A percentile compares a stretch with the other conserved stretches of the same genome.
Conservation (phyloP, 2,329 filamentous ascomycete genomes). For the Aspergillus bombycis region DNA sequence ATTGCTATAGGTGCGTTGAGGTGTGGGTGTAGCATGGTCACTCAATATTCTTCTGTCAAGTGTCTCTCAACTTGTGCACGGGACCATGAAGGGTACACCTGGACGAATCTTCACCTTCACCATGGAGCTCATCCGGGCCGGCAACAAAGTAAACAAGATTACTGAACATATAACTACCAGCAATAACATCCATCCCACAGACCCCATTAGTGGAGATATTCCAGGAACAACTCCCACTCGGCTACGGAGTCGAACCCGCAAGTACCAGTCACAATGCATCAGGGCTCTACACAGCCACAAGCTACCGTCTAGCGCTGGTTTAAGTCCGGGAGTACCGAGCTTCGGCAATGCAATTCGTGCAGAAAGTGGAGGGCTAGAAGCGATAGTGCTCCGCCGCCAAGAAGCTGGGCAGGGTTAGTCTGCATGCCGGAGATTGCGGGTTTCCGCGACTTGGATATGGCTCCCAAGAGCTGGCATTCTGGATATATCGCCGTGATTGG, state of each 20-base stretch:
- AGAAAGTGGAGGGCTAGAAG: background rate
- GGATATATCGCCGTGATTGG: background rate
- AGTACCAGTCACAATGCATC: background rate
- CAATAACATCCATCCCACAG: too few relatives aligned
- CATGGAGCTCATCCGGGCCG: background rate
- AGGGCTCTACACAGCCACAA: background rate
- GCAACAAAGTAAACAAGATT: background rate
- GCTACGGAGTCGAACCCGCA: background rate
- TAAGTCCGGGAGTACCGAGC: background rate
- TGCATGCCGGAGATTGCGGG: background rate
- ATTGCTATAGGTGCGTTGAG: background rate
- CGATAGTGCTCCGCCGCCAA: background rate
- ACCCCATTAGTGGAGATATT: background rate
- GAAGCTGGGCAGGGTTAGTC: background rate
- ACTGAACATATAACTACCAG: background rate
- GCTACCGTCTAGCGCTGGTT: background rate
- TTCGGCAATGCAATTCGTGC: conserved; percentile 3
- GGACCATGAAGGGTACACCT: background rate
- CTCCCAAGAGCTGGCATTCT: background rate
- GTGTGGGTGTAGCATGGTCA: background rate
- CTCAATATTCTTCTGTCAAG: background rate
- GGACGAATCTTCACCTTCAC: background rate
- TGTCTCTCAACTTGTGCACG: too few relatives aligned
- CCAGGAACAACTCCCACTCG: background rate
- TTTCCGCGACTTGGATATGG: background rate